Evolutionary conservation across 306 rosid genomes (phyloP).

Genomic region (Casuarina equisetifolia): DNA sequence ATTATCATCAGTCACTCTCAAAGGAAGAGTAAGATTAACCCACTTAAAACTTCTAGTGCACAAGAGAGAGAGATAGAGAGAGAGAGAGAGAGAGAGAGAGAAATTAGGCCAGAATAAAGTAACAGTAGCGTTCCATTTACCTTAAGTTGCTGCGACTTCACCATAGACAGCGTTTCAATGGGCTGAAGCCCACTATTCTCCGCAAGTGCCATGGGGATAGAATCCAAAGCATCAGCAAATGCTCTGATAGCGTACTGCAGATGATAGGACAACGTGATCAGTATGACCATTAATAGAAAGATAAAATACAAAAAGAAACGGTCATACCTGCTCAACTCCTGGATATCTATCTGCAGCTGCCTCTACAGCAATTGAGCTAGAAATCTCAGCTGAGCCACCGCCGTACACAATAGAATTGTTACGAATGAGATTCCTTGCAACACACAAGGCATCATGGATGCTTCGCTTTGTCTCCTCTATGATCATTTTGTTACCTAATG

Average conservation of each 20-base stretch:
- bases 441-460: slow-evolving; percentile 91
- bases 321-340: slow-evolving; percentile 89
- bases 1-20: background rate
- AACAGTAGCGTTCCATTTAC: slow-evolving; percentile 31
- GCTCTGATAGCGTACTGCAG: slow-evolving; percentile 96
- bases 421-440: slow-evolving; percentile 96
- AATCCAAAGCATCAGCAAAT: slow-evolving; percentile 88
- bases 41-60: background rate
- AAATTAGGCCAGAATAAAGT: background rate
- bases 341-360: slow-evolving; percentile 90
- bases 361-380: slow-evolving; percentile 87
- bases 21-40: background rate
- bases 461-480: slow-evolving; percentile 99
- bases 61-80: background rate
- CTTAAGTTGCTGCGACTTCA: slow-evolving; percentile 93
- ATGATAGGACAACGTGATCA: slow-evolving; percentile 11
- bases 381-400: slow-evolving; percentile 95
- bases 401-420: slow-evolving; percentile 96
- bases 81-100: background rate
- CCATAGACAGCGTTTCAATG: slow-evolving; percentile 88
- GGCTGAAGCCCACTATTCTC: slow-evolving; percentile 99
- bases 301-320: background rate
- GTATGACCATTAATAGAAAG: background rate
- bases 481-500: slow-evolving; percentile 92
- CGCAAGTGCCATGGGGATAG: slow-evolving; percentile 96